A percentile compares a stretch with the other conserved stretches of the same genome.
These are phyloP conservation scores for Lecanoromycetidae sp. DNA, from an alignment of 2,329 filamentous ascomycete species.

Conservation along the genomic window DNA sequence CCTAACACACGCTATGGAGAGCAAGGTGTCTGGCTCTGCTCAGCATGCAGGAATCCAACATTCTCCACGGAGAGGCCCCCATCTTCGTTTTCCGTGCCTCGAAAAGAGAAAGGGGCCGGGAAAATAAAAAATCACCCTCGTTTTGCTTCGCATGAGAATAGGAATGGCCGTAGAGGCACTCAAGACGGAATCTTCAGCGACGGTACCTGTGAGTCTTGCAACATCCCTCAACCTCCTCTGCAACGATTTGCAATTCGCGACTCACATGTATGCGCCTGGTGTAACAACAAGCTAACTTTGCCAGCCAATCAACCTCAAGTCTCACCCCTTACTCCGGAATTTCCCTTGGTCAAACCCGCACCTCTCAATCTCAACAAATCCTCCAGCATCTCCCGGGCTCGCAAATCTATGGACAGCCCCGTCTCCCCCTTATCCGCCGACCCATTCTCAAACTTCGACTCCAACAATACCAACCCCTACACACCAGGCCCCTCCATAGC, in stretches of 20 bases:
- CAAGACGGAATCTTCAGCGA: background rate
- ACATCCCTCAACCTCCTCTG: background rate
- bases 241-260: background rate
- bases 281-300: background rate
- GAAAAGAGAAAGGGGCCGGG: background rate
- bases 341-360: background rate
- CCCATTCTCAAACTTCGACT: background rate
- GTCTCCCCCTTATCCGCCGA: background rate
- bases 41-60: background rate
- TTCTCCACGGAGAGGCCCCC: constrained; percentile 4
- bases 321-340: too few relatives aligned
- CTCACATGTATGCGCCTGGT: background rate
- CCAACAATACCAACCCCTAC: background rate
- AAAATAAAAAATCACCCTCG: background rate
- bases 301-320: background rate
- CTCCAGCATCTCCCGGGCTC: too few relatives aligned
- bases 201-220: background rate
- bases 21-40: constrained; percentile 4
- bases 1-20: background rate
- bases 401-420: too few relatives aligned
- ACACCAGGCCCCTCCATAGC: background rate
- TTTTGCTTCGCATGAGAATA: background rate
- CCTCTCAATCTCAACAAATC: background rate
- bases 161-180: background rate
- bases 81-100: background rate